These are phyloP conservation scores for Mediolabrus comicus DNA, from an alignment of 108 stramenopile species.

Conservation along the genomic window DNA sequence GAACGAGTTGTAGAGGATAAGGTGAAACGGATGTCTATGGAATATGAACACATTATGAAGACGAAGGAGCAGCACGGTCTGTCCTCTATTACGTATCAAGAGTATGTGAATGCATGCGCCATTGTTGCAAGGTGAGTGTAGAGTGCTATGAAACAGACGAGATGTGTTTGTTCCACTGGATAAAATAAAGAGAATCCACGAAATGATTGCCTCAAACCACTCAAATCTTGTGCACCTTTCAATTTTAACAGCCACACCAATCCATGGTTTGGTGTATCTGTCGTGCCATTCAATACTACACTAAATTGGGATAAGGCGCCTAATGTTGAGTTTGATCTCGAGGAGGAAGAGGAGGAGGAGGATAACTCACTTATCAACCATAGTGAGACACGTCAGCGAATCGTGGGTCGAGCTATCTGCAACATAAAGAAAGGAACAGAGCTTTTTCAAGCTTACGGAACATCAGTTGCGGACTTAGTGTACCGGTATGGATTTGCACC, in stretches of 20 bases:
- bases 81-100: conserved; percentile 11
- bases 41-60: conserved; percentile 5
- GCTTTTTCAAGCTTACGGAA: conserved; percentile 22
- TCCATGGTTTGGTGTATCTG: conserved; percentile 26
- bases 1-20: conserved; percentile 21
- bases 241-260: conserved; percentile 22
- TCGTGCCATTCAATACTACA: conserved; percentile 29
- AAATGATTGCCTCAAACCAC: neutral
- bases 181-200: neutral
- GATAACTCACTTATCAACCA: neutral
- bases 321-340: conserved; percentile 33
- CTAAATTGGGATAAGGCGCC: conserved; percentile 11
- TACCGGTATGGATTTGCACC: conserved; percentile 29
- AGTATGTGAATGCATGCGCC: conserved; percentile 20
- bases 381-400: neutral
- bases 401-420: conserved; percentile 5
- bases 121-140: conserved; percentile 6
- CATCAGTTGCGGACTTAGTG: conserved; percentile 21
- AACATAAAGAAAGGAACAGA: conserved; percentile 15
- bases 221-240: neutral
- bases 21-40: conserved; percentile 2
- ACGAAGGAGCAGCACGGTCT: neutral
- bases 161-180: too few relatives aligned
- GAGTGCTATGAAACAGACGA: neutral
- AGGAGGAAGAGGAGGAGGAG: neutral